Evolutionary conservation across 176 grass and related monocot genomes (phyloP).

Genomic region (Cenchrus purpureus): DNA sequence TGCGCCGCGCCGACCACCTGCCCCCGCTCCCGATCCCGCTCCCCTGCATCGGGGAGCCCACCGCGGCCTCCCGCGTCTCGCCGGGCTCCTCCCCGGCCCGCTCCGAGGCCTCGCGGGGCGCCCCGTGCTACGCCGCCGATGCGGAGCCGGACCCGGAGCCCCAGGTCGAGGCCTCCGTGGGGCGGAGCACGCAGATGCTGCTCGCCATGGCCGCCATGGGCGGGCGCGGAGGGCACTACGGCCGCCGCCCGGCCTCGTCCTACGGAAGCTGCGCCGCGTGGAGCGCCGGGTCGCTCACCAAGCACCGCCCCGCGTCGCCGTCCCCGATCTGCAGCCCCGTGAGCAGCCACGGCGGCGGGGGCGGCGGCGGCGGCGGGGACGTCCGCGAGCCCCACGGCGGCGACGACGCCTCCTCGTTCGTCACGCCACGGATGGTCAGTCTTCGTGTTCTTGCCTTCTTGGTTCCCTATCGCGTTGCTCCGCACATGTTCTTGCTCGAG

Average conservation of each 20-base stretch:
- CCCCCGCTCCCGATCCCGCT: constrained; percentile 40
- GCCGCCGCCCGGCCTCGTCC: constrained; percentile 59
- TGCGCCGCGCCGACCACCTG: constrained; percentile 39
- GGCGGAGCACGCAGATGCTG: constrained; percentile 66
- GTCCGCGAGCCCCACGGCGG: constrained; percentile 32
- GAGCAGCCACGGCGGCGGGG: constrained; percentile 28
- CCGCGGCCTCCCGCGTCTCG: constrained; percentile 49
- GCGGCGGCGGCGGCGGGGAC: background rate
- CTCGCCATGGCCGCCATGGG: constrained; percentile 63
- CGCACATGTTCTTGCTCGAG: constrained; percentile 23
- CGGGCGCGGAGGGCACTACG: constrained; percentile 51
- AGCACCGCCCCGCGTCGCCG: constrained; percentile 63
- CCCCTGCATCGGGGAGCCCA: constrained; percentile 50
- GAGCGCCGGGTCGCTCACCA: constrained; percentile 58
- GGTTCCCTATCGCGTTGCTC: background rate
- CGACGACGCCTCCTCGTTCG: constrained; percentile 48
- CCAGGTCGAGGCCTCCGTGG: constrained; percentile 33
- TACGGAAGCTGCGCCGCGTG: constrained; percentile 68
- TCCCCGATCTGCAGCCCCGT: constrained; percentile 83
- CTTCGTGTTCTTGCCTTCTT: constrained; percentile 35
- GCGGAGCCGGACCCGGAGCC: constrained; percentile 31
- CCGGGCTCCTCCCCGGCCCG: constrained; percentile 49
- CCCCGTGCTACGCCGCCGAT: constrained; percentile 36
- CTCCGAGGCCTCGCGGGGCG: constrained; percentile 50
- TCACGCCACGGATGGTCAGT: constrained; percentile 55